A percentile compares a stretch with the other conserved stretches of the same genome.
Evolutionary conservation across 768 basidiomycete genomes (phyloP).

Genomic region (Auriscalpium vulgare): DNA sequence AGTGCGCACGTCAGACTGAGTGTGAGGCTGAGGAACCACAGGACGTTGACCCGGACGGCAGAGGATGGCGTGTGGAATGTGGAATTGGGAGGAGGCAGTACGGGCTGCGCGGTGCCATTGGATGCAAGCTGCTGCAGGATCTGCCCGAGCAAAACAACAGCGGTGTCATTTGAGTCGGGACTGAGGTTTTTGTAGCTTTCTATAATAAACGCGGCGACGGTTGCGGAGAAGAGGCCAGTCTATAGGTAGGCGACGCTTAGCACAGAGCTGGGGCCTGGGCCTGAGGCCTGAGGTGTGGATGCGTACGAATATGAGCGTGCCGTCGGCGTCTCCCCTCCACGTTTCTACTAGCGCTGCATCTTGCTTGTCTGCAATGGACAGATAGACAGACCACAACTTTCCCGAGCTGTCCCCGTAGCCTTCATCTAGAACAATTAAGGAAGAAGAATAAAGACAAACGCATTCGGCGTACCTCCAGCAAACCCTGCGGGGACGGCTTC

Average conservation of each 20-base stretch:
- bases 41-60: slow-evolving; percentile 3
- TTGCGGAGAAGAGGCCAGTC: slow-evolving; percentile 18
- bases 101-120: neutral
- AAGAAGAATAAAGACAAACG: too few species aligned
- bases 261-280: too few species aligned
- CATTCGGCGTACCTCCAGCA: too few species aligned
- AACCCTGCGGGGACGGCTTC: too few species aligned
- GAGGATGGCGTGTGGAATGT: neutral
- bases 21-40: slow-evolving; percentile 11
- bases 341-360: neutral
- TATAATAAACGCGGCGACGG: slow-evolving; percentile 12
- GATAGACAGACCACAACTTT: slow-evolving; percentile 9
- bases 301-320: slow-evolving; percentile 11
- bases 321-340: slow-evolving; percentile 3
- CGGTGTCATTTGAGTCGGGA: slow-evolving; percentile 1
- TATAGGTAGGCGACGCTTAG: neutral
- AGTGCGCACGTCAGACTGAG: slow-evolving; percentile 8
- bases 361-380: neutral
- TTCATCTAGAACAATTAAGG: neutral
- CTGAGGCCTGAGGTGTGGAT: neutral
- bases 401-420: neutral
- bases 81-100: too few species aligned
- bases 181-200: slow-evolving; percentile 14
- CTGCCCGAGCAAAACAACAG: neutral
- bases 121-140: slow-evolving; percentile 3